Conservation (phyloP, 169 alveolate genomes). For the Cyclospora cayetanensis region DNA sequence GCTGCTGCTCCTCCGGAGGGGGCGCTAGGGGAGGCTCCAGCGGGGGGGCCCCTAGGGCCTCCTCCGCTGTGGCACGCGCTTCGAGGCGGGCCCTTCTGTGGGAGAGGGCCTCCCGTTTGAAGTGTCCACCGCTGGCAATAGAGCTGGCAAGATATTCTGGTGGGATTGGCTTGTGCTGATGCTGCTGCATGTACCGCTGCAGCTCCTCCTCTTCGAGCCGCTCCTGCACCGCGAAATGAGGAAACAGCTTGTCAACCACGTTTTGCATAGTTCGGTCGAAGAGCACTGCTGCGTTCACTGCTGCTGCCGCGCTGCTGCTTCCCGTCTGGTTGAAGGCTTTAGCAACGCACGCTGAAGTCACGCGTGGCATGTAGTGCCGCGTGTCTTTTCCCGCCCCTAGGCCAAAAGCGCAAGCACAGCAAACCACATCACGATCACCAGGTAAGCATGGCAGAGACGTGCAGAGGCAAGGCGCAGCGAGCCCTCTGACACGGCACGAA, state of each 20-base stretch:
- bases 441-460: too few species aligned
- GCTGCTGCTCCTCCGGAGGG: not conserved
- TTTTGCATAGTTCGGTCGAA: slow-evolving; percentile 79
- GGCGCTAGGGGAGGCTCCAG: slow-evolving; percentile 23
- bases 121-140: not conserved
- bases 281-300: slow-evolving; percentile 64
- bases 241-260: slow-evolving; percentile 78
- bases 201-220: slow-evolving; percentile 67
- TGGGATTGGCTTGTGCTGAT: slow-evolving; percentile 48
- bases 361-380: slow-evolving; percentile 59
- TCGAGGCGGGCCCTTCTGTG: slow-evolving; percentile 48
- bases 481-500: too few species aligned
- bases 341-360: slow-evolving; percentile 59
- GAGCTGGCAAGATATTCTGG: slow-evolving; percentile 3
- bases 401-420: not conserved
- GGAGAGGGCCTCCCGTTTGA: slow-evolving; percentile 41
- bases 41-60: slow-evolving; percentile 17
- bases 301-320: slow-evolving; percentile 33
- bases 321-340: slow-evolving; percentile 31
- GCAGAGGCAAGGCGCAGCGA: too few species aligned
- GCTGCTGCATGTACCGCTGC: slow-evolving; percentile 57
- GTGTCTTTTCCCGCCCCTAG: slow-evolving; percentile 58
- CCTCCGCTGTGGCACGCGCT: slow-evolving; percentile 38
- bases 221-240: slow-evolving; percentile 76
- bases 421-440: too few species aligned